Base-by-base conservation (phyloP, 1,139 yeast genomes). In the Magnusiomyces ingens region DNA sequence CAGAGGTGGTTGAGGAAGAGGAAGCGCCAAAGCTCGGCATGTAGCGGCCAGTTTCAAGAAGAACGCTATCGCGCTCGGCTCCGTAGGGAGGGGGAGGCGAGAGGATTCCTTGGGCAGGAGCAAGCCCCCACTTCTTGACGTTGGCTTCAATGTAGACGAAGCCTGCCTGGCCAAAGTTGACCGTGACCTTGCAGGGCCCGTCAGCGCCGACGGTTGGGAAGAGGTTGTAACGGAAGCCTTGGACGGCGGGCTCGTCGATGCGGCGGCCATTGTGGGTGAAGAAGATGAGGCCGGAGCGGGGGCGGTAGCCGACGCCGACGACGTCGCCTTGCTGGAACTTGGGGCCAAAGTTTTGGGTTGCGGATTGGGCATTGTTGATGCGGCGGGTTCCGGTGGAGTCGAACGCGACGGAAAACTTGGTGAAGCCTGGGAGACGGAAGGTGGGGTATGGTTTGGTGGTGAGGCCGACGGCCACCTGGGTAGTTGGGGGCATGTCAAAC, bases 61-160 rank as follows among this genome's bases (percentile, higher is more conserved):
- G 59, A 19, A 73, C 70, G 36, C 71, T 71, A 50, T 71, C 75
- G 10, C 71, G 72, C 55, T 76, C 79, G 29, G 74, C 72, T 37
- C 82, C 81, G 60, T 85, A 85, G 1, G 86, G 77, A 0, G 93
- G 93, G 1, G 93, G 93, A 1, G 89, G 84, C 2, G 89, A 89
- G 56, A 85, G 75, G 1, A 80, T 76, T 1, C 91, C 93, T 55
- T 74, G 82, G 44, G 80, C 78, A 48, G 86, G 85, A 29, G 96
- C 95, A 61, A 93, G 85, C 2, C 96, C 96, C 76, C 95, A 88
- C 67, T 90, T 91, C 62, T 89, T 79, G 35, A 89, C 96, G 67
- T 93, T 91, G 5, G 97, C 98, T 68, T 93, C 98, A 55, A 93
- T 88, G 75, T 87, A 91, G 1, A 93, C 96, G 71, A 82, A 93